Conservation (phyloP, 2,329 filamentous ascomycete species). For the Xylaria polymorpha region DNA sequence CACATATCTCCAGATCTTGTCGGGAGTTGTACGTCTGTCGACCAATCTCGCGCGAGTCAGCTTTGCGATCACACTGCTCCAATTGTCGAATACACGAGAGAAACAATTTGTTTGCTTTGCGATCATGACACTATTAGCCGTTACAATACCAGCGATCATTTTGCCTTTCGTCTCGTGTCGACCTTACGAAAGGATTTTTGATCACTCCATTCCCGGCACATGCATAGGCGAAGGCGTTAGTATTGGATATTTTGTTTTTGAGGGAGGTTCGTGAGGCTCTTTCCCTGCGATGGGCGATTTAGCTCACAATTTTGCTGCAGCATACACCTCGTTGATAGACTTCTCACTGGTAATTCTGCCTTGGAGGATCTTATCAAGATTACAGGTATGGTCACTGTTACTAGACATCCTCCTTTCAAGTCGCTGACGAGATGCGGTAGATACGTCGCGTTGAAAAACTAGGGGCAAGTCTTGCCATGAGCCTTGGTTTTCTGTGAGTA, state of each 20-base stretch:
- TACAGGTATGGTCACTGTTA: slow-evolving; percentile 23
- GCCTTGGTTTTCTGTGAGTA: slow-evolving; percentile 35
- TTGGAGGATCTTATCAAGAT: slow-evolving; percentile 30
- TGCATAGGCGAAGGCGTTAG: slow-evolving; percentile 20
- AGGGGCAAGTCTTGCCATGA: slow-evolving; percentile 34
- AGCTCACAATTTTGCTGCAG: slow-evolving; percentile 16
- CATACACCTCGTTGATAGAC: slow-evolving; percentile 30
- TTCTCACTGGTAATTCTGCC: slow-evolving; percentile 32
- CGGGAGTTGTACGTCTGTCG: slow-evolving; percentile 28
- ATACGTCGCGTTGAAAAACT: slow-evolving; percentile 36
- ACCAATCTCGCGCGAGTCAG: slow-evolving; percentile 28
- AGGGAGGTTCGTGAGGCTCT: slow-evolving; percentile 25
- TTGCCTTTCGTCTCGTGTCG: slow-evolving; percentile 29
- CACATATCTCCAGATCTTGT: slow-evolving; percentile 27
- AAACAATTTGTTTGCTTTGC: slow-evolving; percentile 28
- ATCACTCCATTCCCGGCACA: slow-evolving; percentile 24
- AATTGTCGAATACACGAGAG: slow-evolving; percentile 7
- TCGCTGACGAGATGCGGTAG: slow-evolving; percentile 20
- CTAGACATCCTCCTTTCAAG: background rate
- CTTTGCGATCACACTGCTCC: slow-evolving; percentile 23
- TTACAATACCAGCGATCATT: slow-evolving; percentile 29
- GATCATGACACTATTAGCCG: slow-evolving; percentile 22
- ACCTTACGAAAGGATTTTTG: slow-evolving; percentile 33
- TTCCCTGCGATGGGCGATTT: background rate
- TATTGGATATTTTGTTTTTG: slow-evolving; percentile 25